Percentiles rank a stretch among this genome's conserved stretches.
These are phyloP conservation scores for Zelopaecilomyces penicillatus DNA, from an alignment of 2,329 filamentous ascomycete genomes.

Conservation along the genomic window DNA sequence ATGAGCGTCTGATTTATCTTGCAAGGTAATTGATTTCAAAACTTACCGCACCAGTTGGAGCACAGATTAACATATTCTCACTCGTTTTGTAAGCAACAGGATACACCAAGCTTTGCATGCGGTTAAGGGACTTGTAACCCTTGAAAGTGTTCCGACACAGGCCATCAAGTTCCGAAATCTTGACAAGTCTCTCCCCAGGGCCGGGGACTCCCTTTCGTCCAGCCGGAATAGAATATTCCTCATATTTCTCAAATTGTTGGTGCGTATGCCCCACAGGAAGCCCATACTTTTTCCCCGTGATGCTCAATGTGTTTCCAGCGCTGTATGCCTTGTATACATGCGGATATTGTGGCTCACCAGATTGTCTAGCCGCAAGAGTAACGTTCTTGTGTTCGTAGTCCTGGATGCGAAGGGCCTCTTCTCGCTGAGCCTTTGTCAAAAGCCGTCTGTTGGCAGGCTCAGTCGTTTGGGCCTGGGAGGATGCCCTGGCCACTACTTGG, in stretches of 20 bases:
- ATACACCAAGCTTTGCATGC: conserved; percentile 97
- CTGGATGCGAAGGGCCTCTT: conserved; percentile 65
- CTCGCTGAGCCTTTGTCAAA: conserved; percentile 67
- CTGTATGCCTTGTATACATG: conserved; percentile 83
- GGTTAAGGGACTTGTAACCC: conserved; percentile 86
- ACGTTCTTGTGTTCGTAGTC: conserved; percentile 80
- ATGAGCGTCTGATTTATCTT: neutral
- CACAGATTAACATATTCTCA: conserved; percentile 98
- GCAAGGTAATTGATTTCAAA: neutral
- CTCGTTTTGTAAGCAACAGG: conserved; percentile 91
- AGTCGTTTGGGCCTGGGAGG: conserved; percentile 22
- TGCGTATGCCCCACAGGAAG: conserved; percentile 69
- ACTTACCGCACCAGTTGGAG: conserved; percentile 79
- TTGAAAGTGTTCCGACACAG: conserved; percentile 87
- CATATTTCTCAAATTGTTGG: conserved; percentile 67
- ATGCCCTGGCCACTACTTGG: conserved; percentile 49
- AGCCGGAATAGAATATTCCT: conserved; percentile 83
- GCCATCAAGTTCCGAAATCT: conserved; percentile 77
- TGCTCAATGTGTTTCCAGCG: conserved; percentile 77
- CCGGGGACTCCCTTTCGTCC: conserved; percentile 67
- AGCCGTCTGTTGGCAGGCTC: conserved; percentile 42
- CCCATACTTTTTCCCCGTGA: conserved; percentile 72
- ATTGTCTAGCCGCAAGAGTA: conserved; percentile 59
- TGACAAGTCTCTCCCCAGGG: conserved; percentile 64
- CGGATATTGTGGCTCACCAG: conserved; percentile 72